Evolutionary conservation across 208 protist species (phyloP).

Genomic region (Trypanosoma conorhini): DNA sequence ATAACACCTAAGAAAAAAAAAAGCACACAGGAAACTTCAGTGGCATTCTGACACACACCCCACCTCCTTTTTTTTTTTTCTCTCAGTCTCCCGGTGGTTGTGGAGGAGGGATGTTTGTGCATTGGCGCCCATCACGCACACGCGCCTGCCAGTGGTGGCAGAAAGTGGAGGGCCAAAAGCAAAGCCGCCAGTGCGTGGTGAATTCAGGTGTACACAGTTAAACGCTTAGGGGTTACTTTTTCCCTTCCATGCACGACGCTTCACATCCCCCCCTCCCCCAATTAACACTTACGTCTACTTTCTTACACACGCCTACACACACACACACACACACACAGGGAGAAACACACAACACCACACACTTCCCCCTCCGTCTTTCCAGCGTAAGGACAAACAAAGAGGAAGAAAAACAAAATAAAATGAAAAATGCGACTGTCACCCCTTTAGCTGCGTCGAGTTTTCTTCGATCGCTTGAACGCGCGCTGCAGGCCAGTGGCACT

Average conservation of each 20-base stretch:
- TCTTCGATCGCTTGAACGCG: slow-evolving; percentile 76
- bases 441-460: slow-evolving; percentile 34
- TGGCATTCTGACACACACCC: not conserved
- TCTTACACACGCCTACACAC: slow-evolving; percentile 13
- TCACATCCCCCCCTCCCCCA: not conserved
- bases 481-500: slow-evolving; percentile 60
- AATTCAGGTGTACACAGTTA: slow-evolving; percentile 7
- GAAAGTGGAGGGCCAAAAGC: not conserved
- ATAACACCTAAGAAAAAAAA: slow-evolving; percentile 16
- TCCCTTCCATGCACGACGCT: not conserved
- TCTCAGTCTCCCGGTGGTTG: not conserved
- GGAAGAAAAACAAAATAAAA: not conserved
- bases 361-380: too few species aligned
- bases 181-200: not conserved
- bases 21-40: not conserved
- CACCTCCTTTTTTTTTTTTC: not conserved
- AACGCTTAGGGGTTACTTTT: slow-evolving; percentile 16
- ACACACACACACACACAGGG: slow-evolving; percentile 7
- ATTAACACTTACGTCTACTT: not conserved
- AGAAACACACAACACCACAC: not conserved
- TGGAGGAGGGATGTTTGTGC: not conserved
- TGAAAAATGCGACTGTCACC: not conserved
- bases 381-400: not conserved
- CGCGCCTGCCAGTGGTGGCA: not conserved
- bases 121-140: not conserved